These are phyloP conservation scores for Podaxis sp. DNA, from an alignment of 768 basidiomycete genomes.

Conservation along the genomic window DNA sequence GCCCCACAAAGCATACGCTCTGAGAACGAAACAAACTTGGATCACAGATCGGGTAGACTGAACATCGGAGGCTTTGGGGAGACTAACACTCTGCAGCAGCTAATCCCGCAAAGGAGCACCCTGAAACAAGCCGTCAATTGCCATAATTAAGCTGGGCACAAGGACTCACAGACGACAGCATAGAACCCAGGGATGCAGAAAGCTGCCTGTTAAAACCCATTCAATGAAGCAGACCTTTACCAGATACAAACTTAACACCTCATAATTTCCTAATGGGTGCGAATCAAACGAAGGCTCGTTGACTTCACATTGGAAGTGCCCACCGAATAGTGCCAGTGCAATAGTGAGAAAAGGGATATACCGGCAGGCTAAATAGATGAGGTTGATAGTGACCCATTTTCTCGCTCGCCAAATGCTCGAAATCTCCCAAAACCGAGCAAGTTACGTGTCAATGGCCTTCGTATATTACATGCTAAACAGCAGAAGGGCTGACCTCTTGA, in stretches of 20 bases:
- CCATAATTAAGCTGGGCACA: neutral
- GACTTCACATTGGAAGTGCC: neutral
- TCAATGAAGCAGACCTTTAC: too few relatives aligned
- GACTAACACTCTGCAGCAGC: neutral
- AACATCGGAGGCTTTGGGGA: neutral
- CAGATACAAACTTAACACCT: neutral
- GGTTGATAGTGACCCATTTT: neutral
- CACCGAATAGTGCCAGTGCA: neutral
- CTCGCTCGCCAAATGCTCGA: neutral
- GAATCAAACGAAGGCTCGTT: neutral
- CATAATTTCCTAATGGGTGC: neutral
- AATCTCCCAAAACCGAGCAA: neutral
- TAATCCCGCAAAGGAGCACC: neutral
- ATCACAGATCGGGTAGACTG: neutral
- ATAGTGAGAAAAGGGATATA: neutral
- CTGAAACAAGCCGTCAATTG: neutral
- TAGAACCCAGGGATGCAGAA: neutral
- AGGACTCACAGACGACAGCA: neutral
- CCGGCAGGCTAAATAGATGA: neutral
- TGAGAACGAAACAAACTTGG: neutral
- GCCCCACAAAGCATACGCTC: neutral
- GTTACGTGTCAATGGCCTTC: neutral
- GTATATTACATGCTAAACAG: neutral
- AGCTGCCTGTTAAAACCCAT: neutral
- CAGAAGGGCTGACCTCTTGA: neutral